Conservation (phyloP, 306 rosid genomes). For the Pueraria montana region DNA sequence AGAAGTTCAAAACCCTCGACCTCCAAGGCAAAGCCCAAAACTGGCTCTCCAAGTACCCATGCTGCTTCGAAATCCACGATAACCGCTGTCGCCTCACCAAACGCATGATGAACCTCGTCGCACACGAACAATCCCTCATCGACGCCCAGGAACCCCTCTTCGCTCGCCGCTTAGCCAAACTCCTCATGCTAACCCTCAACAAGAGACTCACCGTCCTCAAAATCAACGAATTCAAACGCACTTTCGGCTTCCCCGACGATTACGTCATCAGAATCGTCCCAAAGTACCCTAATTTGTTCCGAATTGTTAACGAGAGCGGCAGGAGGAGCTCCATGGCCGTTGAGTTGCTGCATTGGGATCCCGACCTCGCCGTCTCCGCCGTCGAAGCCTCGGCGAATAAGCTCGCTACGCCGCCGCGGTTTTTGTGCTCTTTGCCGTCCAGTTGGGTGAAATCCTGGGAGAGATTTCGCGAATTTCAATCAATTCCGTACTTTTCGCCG, state of each 20-base stretch:
- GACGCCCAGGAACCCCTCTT: constrained; percentile 68
- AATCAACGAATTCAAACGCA: constrained; percentile 71
- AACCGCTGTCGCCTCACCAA: constrained; percentile 67
- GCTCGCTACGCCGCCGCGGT: constrained; percentile 62
- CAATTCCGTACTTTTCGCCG: constrained; percentile 77
- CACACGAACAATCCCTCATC: constrained; percentile 70
- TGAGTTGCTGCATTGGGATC: constrained; percentile 77
- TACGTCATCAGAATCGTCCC: constrained; percentile 74
- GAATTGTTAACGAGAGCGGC: constrained; percentile 67
- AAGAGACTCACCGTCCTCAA: constrained; percentile 73
- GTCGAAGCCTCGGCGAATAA: constrained; percentile 62
- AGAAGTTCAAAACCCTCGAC: constrained; percentile 87
- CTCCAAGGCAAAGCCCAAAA: constrained; percentile 88
- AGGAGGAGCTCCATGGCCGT: constrained; percentile 78
- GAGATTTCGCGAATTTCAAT: constrained; percentile 67
- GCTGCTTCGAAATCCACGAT: constrained; percentile 77
- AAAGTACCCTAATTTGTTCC: constrained; percentile 64
- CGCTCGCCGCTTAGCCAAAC: constrained; percentile 66
- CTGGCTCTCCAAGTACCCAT: constrained; percentile 86
- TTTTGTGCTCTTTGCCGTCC: constrained; percentile 72
- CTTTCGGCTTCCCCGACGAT: constrained; percentile 84
- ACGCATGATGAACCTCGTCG: constrained; percentile 73
- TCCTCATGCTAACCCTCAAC: constrained; percentile 72
- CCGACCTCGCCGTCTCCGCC: constrained; percentile 69
- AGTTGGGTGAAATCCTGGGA: constrained; percentile 88